phyloP scores from a whole-genome alignment of 1,284 basidiomycete genomes.

The Pyrrhoderma lamaoense region DNA sequence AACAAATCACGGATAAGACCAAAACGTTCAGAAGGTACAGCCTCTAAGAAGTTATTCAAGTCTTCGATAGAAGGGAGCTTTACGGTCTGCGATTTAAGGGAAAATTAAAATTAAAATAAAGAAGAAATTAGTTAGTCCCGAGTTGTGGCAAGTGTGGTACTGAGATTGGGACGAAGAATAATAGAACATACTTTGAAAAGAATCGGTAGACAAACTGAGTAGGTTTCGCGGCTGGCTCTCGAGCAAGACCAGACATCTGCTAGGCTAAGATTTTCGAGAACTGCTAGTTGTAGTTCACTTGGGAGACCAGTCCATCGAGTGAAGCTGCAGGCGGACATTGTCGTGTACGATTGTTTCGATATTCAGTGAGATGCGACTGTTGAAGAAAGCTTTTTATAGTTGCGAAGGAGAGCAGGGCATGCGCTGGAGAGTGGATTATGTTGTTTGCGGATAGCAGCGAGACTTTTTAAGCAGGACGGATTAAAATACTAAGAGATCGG shows the following conservation, averaged over 20 bases:
- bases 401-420: too few relatives aligned
- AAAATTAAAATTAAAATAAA: background rate
- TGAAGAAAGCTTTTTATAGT: too few relatives aligned
- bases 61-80: slow-evolving; percentile 38
- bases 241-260: slow-evolving; percentile 30
- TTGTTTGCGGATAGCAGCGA: too few relatives aligned
- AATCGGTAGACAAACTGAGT: slow-evolving; percentile 47
- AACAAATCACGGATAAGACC: slow-evolving; percentile 48
- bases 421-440: too few relatives aligned
- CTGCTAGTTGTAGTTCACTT: slow-evolving; percentile 53
- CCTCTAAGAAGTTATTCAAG: slow-evolving; percentile 43
- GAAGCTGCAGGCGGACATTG: too few relatives aligned
- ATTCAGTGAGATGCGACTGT: too few relatives aligned
- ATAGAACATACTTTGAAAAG: slow-evolving; percentile 42
- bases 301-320: slow-evolving; percentile 49
- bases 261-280: slow-evolving; percentile 44
- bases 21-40: slow-evolving; percentile 50
- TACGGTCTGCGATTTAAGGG: slow-evolving; percentile 33
- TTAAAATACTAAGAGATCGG: too few relatives aligned
- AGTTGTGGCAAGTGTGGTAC: too few relatives aligned
- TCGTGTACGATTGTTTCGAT: too few relatives aligned
- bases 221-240: slow-evolving; percentile 35
- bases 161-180: slow-evolving; percentile 16
- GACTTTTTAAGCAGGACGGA: too few relatives aligned
- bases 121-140: background rate